Evolutionary conservation across 129 eudicot species (phyloP), one percentile per base, ranked within the genome.

Genomic region (Ambrosia trifida): DNA sequence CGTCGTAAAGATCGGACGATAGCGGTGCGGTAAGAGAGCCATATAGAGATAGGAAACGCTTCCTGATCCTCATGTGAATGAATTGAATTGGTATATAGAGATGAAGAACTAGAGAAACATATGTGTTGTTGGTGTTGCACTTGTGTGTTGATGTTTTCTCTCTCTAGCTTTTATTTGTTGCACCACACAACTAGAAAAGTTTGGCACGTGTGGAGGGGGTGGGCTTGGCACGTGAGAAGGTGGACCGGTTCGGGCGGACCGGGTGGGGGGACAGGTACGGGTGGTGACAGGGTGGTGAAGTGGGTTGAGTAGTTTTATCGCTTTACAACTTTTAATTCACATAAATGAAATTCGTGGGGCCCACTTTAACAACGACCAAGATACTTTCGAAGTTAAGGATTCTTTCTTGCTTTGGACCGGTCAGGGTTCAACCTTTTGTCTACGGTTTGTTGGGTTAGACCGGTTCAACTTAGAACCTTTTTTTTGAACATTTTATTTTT

Each of bases 151-250:
- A 7, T 24, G 28, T 24, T 53, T 2, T 82, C 80, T 79, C 82
- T 89, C 87, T 68, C 86, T 80, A 66, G 73, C 87, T 82, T 80
- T 89, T 69, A 86, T 79, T 82, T 83, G 96, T 89, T 89, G 96
- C 91, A 89, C 96, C 96, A 89, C 90, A 84, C 80, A 87, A 57
- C 36, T 41, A 16, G 53, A 47, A 57, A 49, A 19, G n/a, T 74
- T 47, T 69, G 80, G 86, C 78, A 78, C 83, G 83, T 76, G 81
- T 6, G 74, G 72, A 61, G 47, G 62, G 17, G 76, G 58, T 58
- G 76, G 16, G 74, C 16, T 65, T 28, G 81, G 75, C 78, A 83
- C 81, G 83, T 74, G 88, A 19, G 79, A n/a, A 56, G 59, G 3
- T 49, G 24, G 80, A 66, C 79, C 78, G 81, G 76, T 79, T 49